Base-by-base conservation (phyloP, 345 rosid genomes). In the Jatropha curcas region DNA sequence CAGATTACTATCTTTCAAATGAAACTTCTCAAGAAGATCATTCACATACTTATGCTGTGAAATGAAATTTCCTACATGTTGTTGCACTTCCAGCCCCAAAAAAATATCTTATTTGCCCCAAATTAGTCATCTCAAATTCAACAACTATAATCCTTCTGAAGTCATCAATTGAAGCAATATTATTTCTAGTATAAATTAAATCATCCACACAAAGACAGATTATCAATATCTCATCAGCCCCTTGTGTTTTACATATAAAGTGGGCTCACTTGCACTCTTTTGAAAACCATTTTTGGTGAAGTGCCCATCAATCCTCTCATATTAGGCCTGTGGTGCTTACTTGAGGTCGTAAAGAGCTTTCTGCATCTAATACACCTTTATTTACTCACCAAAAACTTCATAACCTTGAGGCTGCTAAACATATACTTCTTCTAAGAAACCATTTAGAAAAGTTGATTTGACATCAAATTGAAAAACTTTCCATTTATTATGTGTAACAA, bases 11-110 rank as follows among this genome's bases (percentile, higher is more conserved):
- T 31, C 24, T 16, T 52, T 11, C 74, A 70, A 53, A 3, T 35
- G 33, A 33, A 68, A 75, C 27, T 68, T 75, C 19, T 76, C 16
- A 14, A 9, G 14, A 46, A 74, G 11, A 10, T 51, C 37, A 8
- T 69, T 0, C 0, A 2, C 60, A 57, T 45, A 63, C 37, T 34
- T 63, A n/a, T 24, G 13, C 1, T n/a, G 17, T n/a, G 68, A 64
- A 46, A 25, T 13, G 14, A 16, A 64, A 24, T 14, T 43, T 43
- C 52, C 9, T 20, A 19, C 9, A 41, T 25, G 24, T 64, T 45
- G 33, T 24, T 16, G 24, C 24, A 37, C 52, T 41, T 41, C 51
- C 25, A 22, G 12, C 3, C 30, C 68, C 2, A n/a, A 50, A 50
- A 7, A 50, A 50, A 19, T 50, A 50, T 8, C 22, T 50, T 22